Evolutionary conservation across 176 grass and related monocot species (phyloP).

Genomic region (Pontederia paniculata): DNA sequence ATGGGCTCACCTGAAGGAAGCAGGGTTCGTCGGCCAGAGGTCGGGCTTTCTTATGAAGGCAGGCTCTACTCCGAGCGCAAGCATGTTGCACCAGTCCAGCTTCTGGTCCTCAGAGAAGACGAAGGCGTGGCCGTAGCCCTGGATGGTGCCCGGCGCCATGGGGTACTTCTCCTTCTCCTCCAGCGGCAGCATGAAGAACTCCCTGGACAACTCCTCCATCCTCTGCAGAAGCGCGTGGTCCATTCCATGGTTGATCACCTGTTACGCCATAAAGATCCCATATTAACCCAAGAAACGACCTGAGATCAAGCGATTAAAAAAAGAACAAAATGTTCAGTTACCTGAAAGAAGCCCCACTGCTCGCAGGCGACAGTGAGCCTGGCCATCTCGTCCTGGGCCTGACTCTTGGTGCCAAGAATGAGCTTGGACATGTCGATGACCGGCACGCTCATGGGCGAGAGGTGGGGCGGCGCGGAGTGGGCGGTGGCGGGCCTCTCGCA

Average conservation of each 20-base stretch:
- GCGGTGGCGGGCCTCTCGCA: conserved; percentile 33
- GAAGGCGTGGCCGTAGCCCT: conserved; percentile 83
- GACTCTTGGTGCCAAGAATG: neutral
- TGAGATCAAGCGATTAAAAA: neutral
- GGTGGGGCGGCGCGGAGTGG: neutral
- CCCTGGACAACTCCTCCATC: conserved; percentile 46
- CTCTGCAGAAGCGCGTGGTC: conserved; percentile 32
- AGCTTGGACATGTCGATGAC: conserved; percentile 55
- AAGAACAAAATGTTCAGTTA: too few species aligned
- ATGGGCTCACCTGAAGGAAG: conserved; percentile 21
- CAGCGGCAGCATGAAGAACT: conserved; percentile 85
- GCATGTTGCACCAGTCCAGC: conserved; percentile 94
- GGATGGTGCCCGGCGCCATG: conserved; percentile 61
- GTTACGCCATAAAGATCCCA: too few species aligned
- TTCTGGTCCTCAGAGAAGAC: conserved; percentile 93
- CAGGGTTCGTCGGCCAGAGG: conserved; percentile 64
- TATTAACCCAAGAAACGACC: neutral
- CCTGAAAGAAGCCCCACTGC: conserved; percentile 94
- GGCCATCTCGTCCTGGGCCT: conserved; percentile 24
- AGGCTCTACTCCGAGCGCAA: conserved; percentile 63
- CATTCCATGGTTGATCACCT: conserved; percentile 81
- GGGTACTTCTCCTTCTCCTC: conserved; percentile 83
- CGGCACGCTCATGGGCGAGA: conserved; percentile 26
- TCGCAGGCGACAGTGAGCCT: conserved; percentile 48
- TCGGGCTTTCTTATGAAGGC: conserved; percentile 39